Conservation (phyloP, 1,284 basidiomycete species). For the Volvariella surrecta region DNA sequence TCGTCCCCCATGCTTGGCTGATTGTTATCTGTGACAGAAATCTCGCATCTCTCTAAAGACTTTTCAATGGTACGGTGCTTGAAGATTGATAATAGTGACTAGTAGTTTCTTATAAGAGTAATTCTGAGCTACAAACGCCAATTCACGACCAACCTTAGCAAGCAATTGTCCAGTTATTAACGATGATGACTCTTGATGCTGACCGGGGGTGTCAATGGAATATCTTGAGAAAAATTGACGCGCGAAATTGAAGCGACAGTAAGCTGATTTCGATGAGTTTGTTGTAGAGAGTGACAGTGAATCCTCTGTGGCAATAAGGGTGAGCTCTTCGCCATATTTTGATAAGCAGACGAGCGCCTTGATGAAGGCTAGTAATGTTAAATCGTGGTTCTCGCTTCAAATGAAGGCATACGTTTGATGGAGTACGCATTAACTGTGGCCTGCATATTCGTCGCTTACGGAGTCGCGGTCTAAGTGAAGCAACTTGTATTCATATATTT, state of each 20-base stretch:
- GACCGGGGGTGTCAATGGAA: conserved; percentile 22
- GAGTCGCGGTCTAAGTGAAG: too few relatives aligned
- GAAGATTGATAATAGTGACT: conserved; percentile 66
- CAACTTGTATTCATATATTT: too few relatives aligned
- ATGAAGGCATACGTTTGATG: conserved; percentile 27
- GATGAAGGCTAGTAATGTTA: conserved; percentile 48
- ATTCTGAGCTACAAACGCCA: conserved; percentile 1
- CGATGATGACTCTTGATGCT: conserved; percentile 22
- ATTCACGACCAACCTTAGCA: conserved; percentile 42
- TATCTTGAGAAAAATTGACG: conserved; percentile 66
- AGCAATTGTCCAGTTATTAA: conserved; percentile 55
- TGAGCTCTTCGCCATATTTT: conserved; percentile 72
- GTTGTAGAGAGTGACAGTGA: conserved; percentile 58
- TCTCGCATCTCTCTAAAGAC: conserved; percentile 63
- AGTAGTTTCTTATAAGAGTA: conserved; percentile 6
- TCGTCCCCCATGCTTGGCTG: conserved; percentile 19
- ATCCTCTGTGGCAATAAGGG: conserved; percentile 54
- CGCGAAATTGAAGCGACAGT: conserved; percentile 67
- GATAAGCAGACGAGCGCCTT: conserved; percentile 66
- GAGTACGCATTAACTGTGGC: conserved; percentile 32
- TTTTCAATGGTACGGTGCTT: conserved; percentile 69
- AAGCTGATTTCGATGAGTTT: conserved; percentile 72
- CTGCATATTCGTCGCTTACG: too few relatives aligned
- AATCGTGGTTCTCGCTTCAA: conserved; percentile 1
- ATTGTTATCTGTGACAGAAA: conserved; percentile 54